These are phyloP conservation scores for Eucalyptus viminalis DNA, from an alignment of 345 rosid species.

Conservation along the genomic window DNA sequence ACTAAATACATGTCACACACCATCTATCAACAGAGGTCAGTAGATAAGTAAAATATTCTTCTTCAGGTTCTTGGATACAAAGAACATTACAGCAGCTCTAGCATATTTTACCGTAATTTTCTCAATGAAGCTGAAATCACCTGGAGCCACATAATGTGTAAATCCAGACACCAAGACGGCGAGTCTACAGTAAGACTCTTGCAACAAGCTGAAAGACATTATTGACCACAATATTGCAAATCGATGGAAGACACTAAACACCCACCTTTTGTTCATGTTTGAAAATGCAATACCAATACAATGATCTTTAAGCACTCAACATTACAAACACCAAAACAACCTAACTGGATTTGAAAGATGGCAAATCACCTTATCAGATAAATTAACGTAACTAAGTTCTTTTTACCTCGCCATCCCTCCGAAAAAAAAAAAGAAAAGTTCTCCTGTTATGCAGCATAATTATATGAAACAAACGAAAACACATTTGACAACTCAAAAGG, in stretches of 20 bases:
- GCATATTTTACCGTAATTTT: conserved; percentile 46
- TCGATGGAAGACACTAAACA: background rate
- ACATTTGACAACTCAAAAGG: background rate
- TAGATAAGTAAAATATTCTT: conserved; percentile 6
- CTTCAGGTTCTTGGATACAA: conserved; percentile 61
- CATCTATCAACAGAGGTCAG: background rate
- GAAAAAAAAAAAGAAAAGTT: background rate
- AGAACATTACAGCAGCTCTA: conserved; percentile 69
- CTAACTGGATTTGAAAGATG: background rate
- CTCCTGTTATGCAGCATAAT: background rate
- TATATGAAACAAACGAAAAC: background rate
- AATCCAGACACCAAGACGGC: background rate
- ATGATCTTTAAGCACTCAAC: background rate
- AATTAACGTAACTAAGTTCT: background rate
- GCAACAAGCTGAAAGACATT: background rate
- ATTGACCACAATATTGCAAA: background rate
- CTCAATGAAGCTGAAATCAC: conserved; percentile 51
- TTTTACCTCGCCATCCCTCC: background rate
- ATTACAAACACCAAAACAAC: background rate
- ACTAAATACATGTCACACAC: background rate
- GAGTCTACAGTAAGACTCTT: background rate
- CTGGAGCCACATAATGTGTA: conserved; percentile 6
- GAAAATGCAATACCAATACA: background rate
- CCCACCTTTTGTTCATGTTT: background rate
- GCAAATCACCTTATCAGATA: background rate